Evolutionary conservation across 768 basidiomycete genomes (phyloP), one percentile per base, ranked within the genome.

Genomic region (Termitomyces sp.): DNA sequence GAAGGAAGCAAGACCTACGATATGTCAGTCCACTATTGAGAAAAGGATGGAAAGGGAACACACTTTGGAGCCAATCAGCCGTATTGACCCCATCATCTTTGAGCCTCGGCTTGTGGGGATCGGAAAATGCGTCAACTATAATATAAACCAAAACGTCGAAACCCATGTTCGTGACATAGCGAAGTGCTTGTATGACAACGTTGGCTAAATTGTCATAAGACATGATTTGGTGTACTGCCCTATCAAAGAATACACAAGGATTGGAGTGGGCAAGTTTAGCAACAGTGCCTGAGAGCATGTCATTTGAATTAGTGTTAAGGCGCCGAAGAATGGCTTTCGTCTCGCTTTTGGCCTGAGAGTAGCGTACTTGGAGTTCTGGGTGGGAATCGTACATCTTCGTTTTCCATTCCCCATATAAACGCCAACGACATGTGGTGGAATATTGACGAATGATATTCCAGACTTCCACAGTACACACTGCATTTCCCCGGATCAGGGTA

Each of bases 401-500:
- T 70, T 88, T 90, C 97, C 97, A 98, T 75, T 98, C 95, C 42
- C 94, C 97, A 66, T 99, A 99, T 33, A 99, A 77, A 48, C 80
- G 81, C 88, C 94, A 99, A 9, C 97, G 91, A 24, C 81, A 75
- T 6, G 86, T 83, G 54, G 86, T 86, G 56, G 90, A 87, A 68
- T 88, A 92, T 60, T 85, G 82, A 41, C 85, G 79, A 49, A 98
- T 81, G 52, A 98, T 85, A 57, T 86, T 85, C 97, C 97, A 99
- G 8, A 98, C 79, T 65, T 98, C 95, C 46, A 90, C 87, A 28
- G 92, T 90, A 69, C 88, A 92, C 24, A 93, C 88, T 7, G 93
- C 88, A 65, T 94, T 94, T 37, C 88, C 87, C 31, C 86, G 82
- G 58, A 93, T 87, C 48, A 96, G 80, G 47, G 94, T 86, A 15